Evolutionary conservation across 768 basidiomycete species (phyloP).

Genomic region (Lactarius sanguifluus): DNA sequence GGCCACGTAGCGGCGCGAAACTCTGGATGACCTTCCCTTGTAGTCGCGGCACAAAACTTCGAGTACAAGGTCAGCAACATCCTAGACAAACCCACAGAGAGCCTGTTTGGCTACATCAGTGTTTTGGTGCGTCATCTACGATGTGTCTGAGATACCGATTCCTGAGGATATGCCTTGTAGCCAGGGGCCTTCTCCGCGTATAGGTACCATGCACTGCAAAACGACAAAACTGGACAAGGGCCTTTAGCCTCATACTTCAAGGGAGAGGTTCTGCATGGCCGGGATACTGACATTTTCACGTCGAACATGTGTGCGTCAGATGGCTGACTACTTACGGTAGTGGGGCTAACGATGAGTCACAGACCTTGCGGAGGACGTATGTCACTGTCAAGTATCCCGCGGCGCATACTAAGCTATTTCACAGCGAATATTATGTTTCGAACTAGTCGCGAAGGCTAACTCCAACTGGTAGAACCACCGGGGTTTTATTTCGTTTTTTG

Average conservation of each 20-base stretch:
- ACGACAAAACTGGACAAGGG: conserved; percentile 76
- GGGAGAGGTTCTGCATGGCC: conserved; percentile 83
- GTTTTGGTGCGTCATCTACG: conserved; percentile 59
- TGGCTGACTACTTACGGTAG: neutral
- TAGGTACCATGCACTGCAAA: conserved; percentile 86
- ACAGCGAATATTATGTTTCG: conserved; percentile 82
- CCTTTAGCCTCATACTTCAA: conserved; percentile 97
- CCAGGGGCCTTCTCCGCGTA: conserved; percentile 97
- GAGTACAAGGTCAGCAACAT: conserved; percentile 94
- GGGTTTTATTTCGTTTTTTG: conserved; percentile 32
- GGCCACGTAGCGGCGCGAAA: neutral
- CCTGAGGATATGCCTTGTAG: conserved; percentile 36
- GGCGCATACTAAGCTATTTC: conserved; percentile 32
- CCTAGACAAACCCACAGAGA: conserved; percentile 86
- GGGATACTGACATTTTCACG: conserved; percentile 89
- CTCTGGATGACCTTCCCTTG: neutral
- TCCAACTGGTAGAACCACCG: conserved; percentile 64
- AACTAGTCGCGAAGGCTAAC: conserved; percentile 74
- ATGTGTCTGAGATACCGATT: neutral
- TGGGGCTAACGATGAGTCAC: neutral
- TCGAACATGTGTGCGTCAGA: conserved; percentile 86
- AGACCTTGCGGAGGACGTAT: conserved; percentile 90
- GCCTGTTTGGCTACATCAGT: conserved; percentile 93
- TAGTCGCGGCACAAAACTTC: conserved; percentile 93
- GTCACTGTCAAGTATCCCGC: conserved; percentile 29